phyloP scores from a whole-genome alignment of 2,329 filamentous ascomycete genomes.

The Arachnopeziza araneosa region DNA sequence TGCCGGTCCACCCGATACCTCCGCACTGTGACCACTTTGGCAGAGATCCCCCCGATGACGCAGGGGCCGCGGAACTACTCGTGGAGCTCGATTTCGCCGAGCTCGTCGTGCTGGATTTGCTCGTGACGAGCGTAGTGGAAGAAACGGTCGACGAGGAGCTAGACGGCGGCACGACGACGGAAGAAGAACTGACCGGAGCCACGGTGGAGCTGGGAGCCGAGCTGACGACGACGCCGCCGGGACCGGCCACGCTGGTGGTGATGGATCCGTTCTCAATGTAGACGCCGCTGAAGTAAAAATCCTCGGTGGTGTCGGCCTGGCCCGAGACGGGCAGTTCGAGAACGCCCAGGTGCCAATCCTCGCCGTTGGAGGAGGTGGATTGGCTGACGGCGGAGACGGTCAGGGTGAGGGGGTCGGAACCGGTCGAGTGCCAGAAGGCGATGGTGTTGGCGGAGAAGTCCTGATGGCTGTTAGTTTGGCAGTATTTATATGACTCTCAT shows the following conservation, averaged over 20 bases:
- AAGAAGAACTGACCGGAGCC: constrained; percentile 1
- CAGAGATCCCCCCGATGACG: constrained; percentile 9
- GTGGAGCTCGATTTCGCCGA: neutral
- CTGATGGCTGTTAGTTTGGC: constrained; percentile 5
- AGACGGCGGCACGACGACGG: neutral
- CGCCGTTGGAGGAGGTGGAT: constrained; percentile 59
- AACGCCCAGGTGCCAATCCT: constrained; percentile 68
- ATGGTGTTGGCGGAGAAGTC: constrained; percentile 59
- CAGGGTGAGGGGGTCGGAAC: constrained; percentile 48
- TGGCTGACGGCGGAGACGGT: constrained; percentile 55
- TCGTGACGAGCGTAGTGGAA: neutral
- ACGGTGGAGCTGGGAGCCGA: neutral
- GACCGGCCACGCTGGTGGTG: constrained; percentile 35
- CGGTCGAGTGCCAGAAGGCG: constrained; percentile 65
- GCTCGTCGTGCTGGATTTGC: neutral
- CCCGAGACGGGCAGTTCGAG: constrained; percentile 57
- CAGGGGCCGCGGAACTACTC: neutral
- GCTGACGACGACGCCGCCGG: constrained; percentile 21
- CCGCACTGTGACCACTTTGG: constrained; percentile 23
- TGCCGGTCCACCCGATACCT: constrained; percentile 22
- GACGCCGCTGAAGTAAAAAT: constrained; percentile 67
- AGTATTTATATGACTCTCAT: no score
- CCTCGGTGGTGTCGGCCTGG: constrained; percentile 50
- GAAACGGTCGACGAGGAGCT: neutral
- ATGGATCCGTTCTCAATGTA: constrained; percentile 58